These are phyloP conservation scores for Euphrasia arctica DNA, from an alignment of 305 asterid species.

Conservation along the genomic window DNA sequence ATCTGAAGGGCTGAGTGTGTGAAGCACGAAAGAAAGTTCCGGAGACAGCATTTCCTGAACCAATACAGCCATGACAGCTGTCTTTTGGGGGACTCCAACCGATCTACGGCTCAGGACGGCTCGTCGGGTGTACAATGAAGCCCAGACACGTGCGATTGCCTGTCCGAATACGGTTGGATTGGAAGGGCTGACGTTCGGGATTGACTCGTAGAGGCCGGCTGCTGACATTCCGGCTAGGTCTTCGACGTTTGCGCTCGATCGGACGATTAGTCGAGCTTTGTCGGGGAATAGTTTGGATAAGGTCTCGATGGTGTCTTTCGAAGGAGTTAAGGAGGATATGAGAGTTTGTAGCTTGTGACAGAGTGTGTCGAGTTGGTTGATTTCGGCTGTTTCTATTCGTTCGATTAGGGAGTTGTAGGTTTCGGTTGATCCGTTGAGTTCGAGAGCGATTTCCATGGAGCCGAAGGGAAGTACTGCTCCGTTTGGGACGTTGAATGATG, in stretches of 20 bases:
- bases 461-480: constrained; percentile 91
- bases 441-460: constrained; percentile 76
- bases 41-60: constrained; percentile 98
- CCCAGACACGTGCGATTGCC: constrained; percentile 84
- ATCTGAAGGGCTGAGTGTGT: constrained; percentile 82
- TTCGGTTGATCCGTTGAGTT: constrained; percentile 45
- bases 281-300: constrained; percentile 49
- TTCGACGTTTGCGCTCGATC: constrained; percentile 97
- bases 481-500: constrained; percentile 71
- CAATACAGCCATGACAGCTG: constrained; percentile 77
- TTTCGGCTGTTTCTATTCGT: constrained; percentile 62
- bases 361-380: constrained; percentile 56
- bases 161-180: constrained; percentile 53
- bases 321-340: constrained; percentile 56
- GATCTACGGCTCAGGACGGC: constrained; percentile 88
- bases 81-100: constrained; percentile 58
- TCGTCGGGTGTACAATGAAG: constrained; percentile 81
- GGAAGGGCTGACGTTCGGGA: constrained; percentile 85
- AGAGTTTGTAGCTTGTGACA: constrained; percentile 67
- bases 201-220: constrained; percentile 90
- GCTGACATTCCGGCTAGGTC: constrained; percentile 99
- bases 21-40: constrained; percentile 90
- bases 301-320: constrained; percentile 47
- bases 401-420: constrained; percentile 54
- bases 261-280: constrained; percentile 65